Evolutionary conservation across 352 stramenopile genomes (phyloP), one percentile per base, ranked within the genome.

Genomic region (Phytopythium montanum): DNA sequence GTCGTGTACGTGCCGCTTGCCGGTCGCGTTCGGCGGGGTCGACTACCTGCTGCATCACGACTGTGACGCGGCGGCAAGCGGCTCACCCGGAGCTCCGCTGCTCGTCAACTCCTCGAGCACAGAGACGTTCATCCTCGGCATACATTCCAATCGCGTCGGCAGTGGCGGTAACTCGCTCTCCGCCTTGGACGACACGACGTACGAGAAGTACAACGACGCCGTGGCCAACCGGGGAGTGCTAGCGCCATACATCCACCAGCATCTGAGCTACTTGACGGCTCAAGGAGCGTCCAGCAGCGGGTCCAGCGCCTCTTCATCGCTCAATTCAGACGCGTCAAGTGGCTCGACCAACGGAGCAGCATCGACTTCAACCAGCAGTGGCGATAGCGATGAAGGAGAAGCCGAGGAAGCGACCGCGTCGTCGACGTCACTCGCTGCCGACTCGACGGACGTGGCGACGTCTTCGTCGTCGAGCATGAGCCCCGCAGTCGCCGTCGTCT

Each of bases 41-140:
- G 57, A 71, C 29, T 87, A 79, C 55, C 74, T 79, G 66, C 54
- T 81, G 23, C 76, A 76, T 46, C 78, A 92, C 69, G 69, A 85
- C 54, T 90, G 82, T 33, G 76, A 90, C 48, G 80, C 79, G 10
- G 79, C 75, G 9, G 25, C 21, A 2, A 68, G 69, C n/a, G 70
- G 72, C 2, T 85, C 75, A 2, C 62, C 70, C 1, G 82, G 82
- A 0, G 78, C 82, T 1, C 79, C 79, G 0, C 62, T 92, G 69
- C 62, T 90, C 8, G 78, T 87, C 49, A 72, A 74, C 16, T 87
- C 79, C 56, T 72, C 75, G 23, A 73, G 58, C 50, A 56, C 84
- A 39, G 61, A 83, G 52, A 87, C 79, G 23, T 85, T 85, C 54
- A 80, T 87, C 50, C 62, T 90, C 36, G 75, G 77, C n/a, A 77